Evolutionary conservation across 768 basidiomycete genomes (phyloP), one percentile per base, ranked within the genome.

Genomic region (Neoboletus brunneissimus): DNA sequence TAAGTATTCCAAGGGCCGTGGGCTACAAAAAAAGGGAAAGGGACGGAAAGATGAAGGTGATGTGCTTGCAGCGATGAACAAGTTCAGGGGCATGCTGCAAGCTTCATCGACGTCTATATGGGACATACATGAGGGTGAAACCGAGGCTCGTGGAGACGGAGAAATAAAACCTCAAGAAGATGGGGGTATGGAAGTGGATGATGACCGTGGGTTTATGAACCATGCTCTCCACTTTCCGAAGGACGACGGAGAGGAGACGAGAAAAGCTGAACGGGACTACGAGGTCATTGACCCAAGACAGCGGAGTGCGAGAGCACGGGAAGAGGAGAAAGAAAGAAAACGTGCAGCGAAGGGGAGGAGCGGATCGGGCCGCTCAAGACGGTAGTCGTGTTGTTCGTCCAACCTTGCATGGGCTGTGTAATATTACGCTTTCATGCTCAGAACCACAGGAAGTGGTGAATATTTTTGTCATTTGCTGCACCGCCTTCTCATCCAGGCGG

Each of bases 261-360:
- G 70, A 57, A 91, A 91, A 71, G 91, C 89, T 1, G 87, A 91
- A 68, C 73, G 89, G 51, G 91, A 94, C 55, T 93, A 92, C 64
- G 91, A 94, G 72, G 91, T 94, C 27, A 94, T 94, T 67, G 91
- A 94, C 67, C 91, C 91, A 0, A 74, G 91, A 56, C 80, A 82
- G 47, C 73, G 91, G 53, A 79, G 86, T 43, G 89, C 88, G 23
- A 74, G 82, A 47, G 91, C 91, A 25, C 83, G 78, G 64, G 88
- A 92, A 64, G 91, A 94, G 66, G 90, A 91, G 63, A 76, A 78
- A 61, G 88, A 89, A 56, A 76, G 85, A 64, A 89, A 85, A 51
- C 69, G 71, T 13, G 72, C 68, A 2, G 55, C 61, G 12, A 70
- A 58, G 45, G 66, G 59, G 18, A 70, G 55, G 53, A 59, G 64